These are phyloP conservation scores for Suillus discolor DNA, from an alignment of 768 basidiomycete genomes.

Conservation along the genomic window DNA sequence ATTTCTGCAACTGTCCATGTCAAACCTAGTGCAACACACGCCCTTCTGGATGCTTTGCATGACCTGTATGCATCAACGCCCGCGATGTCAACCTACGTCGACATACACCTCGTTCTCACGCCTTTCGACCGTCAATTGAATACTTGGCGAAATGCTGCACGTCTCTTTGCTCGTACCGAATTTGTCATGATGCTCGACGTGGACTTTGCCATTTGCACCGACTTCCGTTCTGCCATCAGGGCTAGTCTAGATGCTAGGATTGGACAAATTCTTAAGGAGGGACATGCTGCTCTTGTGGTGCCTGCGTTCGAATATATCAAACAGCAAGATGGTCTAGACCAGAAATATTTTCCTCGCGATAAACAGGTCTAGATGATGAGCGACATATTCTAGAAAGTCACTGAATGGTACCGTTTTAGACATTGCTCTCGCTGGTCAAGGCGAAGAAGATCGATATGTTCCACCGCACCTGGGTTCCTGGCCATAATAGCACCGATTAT, in stretches of 20 bases:
- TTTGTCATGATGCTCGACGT: conserved; percentile 92
- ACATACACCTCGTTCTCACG: conserved; percentile 85
- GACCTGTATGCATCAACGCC: conserved; percentile 67
- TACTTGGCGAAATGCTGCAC: conserved; percentile 85
- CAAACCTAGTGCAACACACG: conserved; percentile 40
- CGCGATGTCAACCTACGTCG: conserved; percentile 68
- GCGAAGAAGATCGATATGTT: conserved; percentile 68
- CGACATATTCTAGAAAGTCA: neutral
- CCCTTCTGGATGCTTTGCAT: conserved; percentile 63
- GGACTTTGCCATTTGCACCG: conserved; percentile 84
- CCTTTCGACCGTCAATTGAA: conserved; percentile 85
- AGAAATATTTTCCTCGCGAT: conserved; percentile 60
- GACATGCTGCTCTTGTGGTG: conserved; percentile 72
- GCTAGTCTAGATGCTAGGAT: conserved; percentile 37
- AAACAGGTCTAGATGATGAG: conserved; percentile 54
- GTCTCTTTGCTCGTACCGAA: conserved; percentile 80
- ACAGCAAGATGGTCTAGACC: conserved; percentile 64
- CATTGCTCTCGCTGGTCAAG: conserved; percentile 58
- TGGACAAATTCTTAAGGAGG: conserved; percentile 50
- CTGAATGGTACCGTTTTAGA: conserved; percentile 31
- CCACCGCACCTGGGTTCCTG: conserved; percentile 74
- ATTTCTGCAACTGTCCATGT: conserved; percentile 85
- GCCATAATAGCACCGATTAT: conserved; percentile 85
- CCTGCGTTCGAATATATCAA: conserved; percentile 86
- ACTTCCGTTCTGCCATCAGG: conserved; percentile 65